Percentiles rank a stretch among this genome's conserved stretches.
phyloP scores from a whole-genome alignment of 2,329 filamentous ascomycete genomes.

The Arthrobotrys pseudoclavata region DNA sequence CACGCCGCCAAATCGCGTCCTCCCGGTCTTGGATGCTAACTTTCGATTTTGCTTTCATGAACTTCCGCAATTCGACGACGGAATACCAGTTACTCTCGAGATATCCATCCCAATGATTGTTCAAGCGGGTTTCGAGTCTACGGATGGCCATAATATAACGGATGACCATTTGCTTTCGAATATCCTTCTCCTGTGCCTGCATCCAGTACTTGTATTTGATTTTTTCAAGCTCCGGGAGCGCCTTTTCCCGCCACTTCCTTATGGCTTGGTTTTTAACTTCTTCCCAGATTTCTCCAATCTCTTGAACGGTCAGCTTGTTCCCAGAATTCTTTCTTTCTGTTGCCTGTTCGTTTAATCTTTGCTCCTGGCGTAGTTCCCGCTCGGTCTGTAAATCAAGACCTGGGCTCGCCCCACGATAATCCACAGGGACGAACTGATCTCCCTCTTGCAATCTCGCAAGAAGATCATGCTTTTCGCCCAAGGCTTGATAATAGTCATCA shows the following conservation, averaged over 20 bases:
- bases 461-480: conserved; percentile 4
- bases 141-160: conserved; percentile 37
- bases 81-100: conserved; percentile 38
- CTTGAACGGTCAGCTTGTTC: conserved; percentile 10
- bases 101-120: conserved; percentile 46
- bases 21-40: conserved; percentile 52
- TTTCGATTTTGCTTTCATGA: conserved; percentile 49
- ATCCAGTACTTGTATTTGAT: conserved; percentile 34
- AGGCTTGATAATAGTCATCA: background rate
- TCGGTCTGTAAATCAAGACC: conserved; percentile 22
- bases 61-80: conserved; percentile 28
- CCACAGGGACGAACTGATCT: background rate
- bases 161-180: conserved; percentile 6
- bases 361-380: conserved; percentile 16
- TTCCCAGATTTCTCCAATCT: conserved; percentile 19
- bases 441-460: background rate
- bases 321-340: background rate
- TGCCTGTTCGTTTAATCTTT: background rate
- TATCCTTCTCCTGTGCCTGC: conserved; percentile 22
- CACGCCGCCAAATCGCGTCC: conserved; percentile 53
- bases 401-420: conserved; percentile 5
- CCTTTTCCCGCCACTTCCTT: conserved; percentile 5
- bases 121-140: conserved; percentile 43
- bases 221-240: conserved; percentile 8
- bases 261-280: background rate